Conservation (phyloP, 2,329 filamentous ascomycete species). For the Diplodia seriata region DNA sequence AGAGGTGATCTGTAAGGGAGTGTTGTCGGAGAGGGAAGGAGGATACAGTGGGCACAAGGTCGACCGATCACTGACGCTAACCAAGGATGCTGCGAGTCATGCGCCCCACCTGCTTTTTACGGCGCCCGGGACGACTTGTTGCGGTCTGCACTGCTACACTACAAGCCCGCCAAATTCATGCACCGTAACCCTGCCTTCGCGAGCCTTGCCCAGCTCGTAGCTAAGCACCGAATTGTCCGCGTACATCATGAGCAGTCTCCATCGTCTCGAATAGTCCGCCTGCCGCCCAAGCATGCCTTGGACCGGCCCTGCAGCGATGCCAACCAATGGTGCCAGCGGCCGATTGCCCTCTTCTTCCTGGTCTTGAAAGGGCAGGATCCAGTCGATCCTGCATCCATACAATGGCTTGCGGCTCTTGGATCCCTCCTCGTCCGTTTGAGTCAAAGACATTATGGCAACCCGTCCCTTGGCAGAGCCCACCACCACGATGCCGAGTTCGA, state of each 20-base stretch:
- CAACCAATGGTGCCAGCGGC: conserved; percentile 63
- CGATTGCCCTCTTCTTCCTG: conserved; percentile 58
- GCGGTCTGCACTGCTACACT: conserved; percentile 2
- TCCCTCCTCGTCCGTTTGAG: conserved; percentile 40
- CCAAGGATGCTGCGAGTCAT: conserved; percentile 14
- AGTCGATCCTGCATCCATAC: conserved; percentile 62
- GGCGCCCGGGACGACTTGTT: no score
- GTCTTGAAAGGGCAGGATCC: conserved; percentile 61
- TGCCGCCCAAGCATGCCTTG: conserved; percentile 53
- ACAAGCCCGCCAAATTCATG: conserved; percentile 26
- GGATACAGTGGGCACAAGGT: background rate
- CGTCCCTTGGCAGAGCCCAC: conserved; percentile 71
- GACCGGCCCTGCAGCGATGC: conserved; percentile 71
- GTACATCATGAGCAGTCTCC: conserved; percentile 75
- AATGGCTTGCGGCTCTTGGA: conserved; percentile 34
- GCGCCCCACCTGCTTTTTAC: background rate
- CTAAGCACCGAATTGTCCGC: conserved; percentile 72
- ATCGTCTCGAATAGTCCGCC: conserved; percentile 53
- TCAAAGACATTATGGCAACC: conserved; percentile 68
- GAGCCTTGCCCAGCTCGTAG: conserved; percentile 65
- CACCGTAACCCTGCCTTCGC: conserved; percentile 2
- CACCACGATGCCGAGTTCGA: conserved; percentile 73
- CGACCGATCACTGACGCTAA: background rate
- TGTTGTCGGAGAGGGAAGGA: background rate
- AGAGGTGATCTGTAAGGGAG: background rate